phyloP scores from a whole-genome alignment of 2,329 filamentous ascomycete genomes.

The Ceratocystis harringtonii region DNA sequence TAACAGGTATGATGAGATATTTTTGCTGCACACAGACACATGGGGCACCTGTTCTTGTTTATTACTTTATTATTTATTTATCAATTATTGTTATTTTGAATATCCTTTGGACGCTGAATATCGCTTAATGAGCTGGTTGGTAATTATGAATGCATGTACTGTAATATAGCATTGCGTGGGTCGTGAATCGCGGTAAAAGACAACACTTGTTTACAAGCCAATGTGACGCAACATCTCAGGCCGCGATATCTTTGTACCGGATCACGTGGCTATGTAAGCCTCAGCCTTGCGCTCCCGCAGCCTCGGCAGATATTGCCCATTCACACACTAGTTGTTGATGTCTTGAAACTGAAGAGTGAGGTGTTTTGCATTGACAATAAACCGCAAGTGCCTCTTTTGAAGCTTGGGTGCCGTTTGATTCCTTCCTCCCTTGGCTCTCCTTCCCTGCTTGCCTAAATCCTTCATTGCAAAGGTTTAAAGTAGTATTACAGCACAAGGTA shows the following conservation, averaged over 20 bases:
- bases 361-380: background rate
- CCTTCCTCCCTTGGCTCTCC: background rate
- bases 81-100: background rate
- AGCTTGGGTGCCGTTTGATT: background rate
- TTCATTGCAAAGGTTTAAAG: background rate
- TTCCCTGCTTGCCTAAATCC: background rate
- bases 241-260: no score
- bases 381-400: conserved; percentile 6
- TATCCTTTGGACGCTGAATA: background rate
- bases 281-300: no score
- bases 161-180: no score
- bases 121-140: background rate
- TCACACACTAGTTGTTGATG: background rate
- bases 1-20: background rate
- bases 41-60: background rate
- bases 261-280: no score
- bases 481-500: background rate
- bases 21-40: background rate
- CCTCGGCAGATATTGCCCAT: background rate
- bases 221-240: background rate
- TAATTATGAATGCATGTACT: background rate
- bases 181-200: no score
- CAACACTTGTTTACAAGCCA: background rate
- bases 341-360: background rate
- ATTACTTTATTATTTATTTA: background rate